Percentiles rank a stretch among this genome's conserved stretches.
Evolutionary conservation across 148 eudicot genomes (phyloP).

Genomic region (Diospyros lotus): DNA sequence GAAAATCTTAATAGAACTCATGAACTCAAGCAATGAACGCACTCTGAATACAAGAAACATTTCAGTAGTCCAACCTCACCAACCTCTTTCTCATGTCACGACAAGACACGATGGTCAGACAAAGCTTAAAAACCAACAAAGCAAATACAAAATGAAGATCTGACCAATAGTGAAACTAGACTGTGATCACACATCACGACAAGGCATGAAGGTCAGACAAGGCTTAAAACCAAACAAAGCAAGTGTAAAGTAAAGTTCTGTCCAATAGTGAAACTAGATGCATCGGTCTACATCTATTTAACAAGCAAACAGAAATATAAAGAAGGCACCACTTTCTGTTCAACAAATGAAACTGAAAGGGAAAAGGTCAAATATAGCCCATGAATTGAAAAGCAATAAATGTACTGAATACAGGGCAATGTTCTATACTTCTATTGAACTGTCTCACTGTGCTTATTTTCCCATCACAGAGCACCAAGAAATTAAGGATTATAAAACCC

Average conservation of each 20-base stretch:
- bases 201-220: background rate
- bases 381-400: slow-evolving; percentile 15
- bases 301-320: background rate
- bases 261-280: background rate
- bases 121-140: no score
- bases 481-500: slow-evolving; percentile 27
- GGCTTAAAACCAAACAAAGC: background rate
- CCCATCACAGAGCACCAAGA: slow-evolving; percentile 21
- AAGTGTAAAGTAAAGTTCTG: no score
- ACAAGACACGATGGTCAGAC: no score
- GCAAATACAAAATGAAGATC: background rate
- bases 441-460: slow-evolving; percentile 18
- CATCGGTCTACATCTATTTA: background rate
- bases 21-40: no score
- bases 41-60: background rate
- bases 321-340: background rate
- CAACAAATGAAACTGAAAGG: background rate
- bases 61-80: no score
- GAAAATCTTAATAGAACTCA: background rate
- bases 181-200: no score
- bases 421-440: slow-evolving; percentile 8
- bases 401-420: slow-evolving; percentile 10
- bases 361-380: slow-evolving; percentile 7
- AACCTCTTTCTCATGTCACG: no score
- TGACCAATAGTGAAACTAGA: no score